Evolutionary conservation across 1,139 yeast genomes (phyloP).

Genomic region (Meyerozyma guilliermondii): DNA sequence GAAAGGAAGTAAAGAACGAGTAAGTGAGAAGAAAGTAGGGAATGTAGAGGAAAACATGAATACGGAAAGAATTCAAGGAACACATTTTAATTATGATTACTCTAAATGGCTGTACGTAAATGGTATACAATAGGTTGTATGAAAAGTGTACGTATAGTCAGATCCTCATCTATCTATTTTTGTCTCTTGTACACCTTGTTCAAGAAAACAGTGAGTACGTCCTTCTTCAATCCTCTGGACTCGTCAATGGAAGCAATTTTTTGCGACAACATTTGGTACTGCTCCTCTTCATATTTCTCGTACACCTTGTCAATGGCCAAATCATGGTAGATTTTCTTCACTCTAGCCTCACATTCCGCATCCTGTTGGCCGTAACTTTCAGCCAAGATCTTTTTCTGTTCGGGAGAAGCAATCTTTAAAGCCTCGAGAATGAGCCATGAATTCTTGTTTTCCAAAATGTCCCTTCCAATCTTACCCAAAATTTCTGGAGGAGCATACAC

Average conservation of each 20-base stretch:
- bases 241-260: conserved; percentile 76
- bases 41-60: not conserved
- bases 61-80: not conserved
- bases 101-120: too few species aligned
- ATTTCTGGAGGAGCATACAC: conserved; percentile 97
- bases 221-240: conserved; percentile 84
- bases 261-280: conserved; percentile 58
- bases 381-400: conserved; percentile 79
- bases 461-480: conserved; percentile 98
- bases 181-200: conserved; percentile 91
- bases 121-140: too few species aligned
- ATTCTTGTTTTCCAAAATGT: conserved; percentile 96
- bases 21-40: not conserved
- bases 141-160: too few species aligned
- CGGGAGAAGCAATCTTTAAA: conserved; percentile 67
- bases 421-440: conserved; percentile 98
- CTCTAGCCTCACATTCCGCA: conserved; percentile 59
- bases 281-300: conserved; percentile 74
- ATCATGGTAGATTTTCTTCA: conserved; percentile 72
- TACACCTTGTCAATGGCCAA: conserved; percentile 69
- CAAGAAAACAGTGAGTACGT: conserved; percentile 78
- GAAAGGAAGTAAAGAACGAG: not conserved
- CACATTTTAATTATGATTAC: too few species aligned
- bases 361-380: conserved; percentile 87
- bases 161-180: conserved; percentile 41